Base-by-base conservation (phyloP, 2,329 filamentous ascomycete genomes). In the Paraconiothyrium sp. region DNA sequence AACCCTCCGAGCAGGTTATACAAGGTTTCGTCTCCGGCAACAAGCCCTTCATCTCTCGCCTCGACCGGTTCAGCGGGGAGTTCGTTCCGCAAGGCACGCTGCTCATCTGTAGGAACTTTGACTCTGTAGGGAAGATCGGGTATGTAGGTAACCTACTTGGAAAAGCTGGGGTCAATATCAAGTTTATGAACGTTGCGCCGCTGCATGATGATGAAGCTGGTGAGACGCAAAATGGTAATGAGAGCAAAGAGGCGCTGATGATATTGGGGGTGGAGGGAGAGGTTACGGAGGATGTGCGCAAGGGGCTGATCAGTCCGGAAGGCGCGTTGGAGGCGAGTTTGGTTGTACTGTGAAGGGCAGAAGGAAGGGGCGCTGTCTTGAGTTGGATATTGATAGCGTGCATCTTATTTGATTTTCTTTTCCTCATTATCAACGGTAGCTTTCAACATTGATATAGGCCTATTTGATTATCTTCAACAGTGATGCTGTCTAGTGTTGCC, bases 51-150 rank as follows among this genome's bases (percentile, higher is more conserved):
- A 94, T 95, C 69, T 90, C 88, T 32, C 86, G 90, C 30, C 80
- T 95, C 9, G 91, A 89, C 70, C 85, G 89, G 1, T 95, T 94
- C 80, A 87, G 85, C 43, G 90, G 90, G 0, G 88, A 87, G 4
- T 94, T 95, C 67, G 84, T 87, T 11, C 91, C 92, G 0, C 86
- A 90, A 61, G 92, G 92, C 0, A 92, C 88, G 0, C 76, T 94
- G 61, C 82, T 94, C n/a, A 90, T 94, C 61, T 86, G 92, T 70
- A 87, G 92, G 72, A 94, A 94, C 79, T 93, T 92, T 71, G 92
- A 95, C 72, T 85, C 89, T 65, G 91, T 91, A 0, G 92, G 92
- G 11, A 94, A 93, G 82, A 94, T 95, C 74, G 92, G 92, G 2
- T 88, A 88, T 41, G 92, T 95, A 2, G 92, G 92, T 0, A 89